These are phyloP conservation scores for Cercospora citrullina DNA, from an alignment of 2,329 filamentous ascomycete genomes.

Conservation along the genomic window DNA sequence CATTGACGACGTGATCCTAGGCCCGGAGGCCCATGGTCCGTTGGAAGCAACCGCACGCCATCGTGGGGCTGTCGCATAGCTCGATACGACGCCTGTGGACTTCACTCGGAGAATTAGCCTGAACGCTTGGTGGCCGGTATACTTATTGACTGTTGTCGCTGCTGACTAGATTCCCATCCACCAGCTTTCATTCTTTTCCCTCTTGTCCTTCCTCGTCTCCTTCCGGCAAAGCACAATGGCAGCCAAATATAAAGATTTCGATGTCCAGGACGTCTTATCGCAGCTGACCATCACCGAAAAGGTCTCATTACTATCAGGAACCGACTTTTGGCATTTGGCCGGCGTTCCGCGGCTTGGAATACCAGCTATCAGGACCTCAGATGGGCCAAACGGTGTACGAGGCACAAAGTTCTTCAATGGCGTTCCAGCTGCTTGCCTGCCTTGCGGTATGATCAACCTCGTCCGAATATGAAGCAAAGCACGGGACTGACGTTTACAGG, in stretches of 20 bases:
- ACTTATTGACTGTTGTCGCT: background rate
- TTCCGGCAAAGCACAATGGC: constrained; percentile 3
- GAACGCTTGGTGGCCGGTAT: background rate
- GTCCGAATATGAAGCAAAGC: background rate
- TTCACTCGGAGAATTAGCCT: constrained; percentile 2
- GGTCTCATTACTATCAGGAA: constrained; percentile 36
- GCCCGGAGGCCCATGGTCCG: constrained; percentile 10
- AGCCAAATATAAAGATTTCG: constrained; percentile 30
- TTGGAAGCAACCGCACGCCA: constrained; percentile 3
- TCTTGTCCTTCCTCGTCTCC: background rate
- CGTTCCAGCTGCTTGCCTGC: constrained; percentile 67
- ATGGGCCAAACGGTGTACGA: constrained; percentile 69
- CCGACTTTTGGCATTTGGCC: constrained; percentile 70
- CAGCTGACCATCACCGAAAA: constrained; percentile 37
- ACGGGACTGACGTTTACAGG: constrained; percentile 17
- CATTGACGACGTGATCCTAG: background rate
- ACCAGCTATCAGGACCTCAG: constrained; percentile 64
- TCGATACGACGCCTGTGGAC: background rate
- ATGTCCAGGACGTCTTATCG: constrained; percentile 36
- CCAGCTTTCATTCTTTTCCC: background rate
- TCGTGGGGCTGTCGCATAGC: background rate
- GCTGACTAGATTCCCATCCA: background rate
- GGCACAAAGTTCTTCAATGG: constrained; percentile 69
- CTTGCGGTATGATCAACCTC: constrained; percentile 56
- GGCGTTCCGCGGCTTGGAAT: constrained; percentile 60